Percentiles rank a stretch among this genome's conserved stretches.
Conservation (phyloP, 2,329 filamentous ascomycete genomes). For the Fusarium temperatum region DNA sequence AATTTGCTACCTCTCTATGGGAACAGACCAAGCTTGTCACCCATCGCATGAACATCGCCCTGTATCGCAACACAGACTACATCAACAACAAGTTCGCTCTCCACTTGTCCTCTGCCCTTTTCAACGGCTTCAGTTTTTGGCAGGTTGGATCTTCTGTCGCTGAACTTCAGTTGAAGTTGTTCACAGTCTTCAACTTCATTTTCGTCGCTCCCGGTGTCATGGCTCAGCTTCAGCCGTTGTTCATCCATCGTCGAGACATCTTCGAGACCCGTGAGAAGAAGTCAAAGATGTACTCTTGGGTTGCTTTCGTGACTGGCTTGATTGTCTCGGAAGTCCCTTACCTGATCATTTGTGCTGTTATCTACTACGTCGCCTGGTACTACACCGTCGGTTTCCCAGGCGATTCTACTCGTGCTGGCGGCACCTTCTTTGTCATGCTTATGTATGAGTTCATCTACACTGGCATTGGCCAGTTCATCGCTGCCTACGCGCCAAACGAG, state of each 20-base stretch:
- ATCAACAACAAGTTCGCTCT: conserved; percentile 69
- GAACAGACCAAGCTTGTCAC: conserved; percentile 72
- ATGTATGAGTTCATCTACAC: conserved; percentile 70
- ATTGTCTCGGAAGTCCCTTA: conserved; percentile 60
- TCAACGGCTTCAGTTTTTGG: conserved; percentile 72
- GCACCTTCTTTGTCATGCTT: conserved; percentile 63
- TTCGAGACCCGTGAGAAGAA: conserved; percentile 61
- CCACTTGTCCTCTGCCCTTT: conserved; percentile 63
- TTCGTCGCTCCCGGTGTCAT: conserved; percentile 68
- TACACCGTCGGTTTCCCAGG: conserved; percentile 63
- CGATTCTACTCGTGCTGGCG: conserved; percentile 57
- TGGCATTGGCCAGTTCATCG: conserved; percentile 70
- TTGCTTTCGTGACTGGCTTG: conserved; percentile 65
- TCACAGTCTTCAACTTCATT: conserved; percentile 71
- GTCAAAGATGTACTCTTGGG: conserved; percentile 66
- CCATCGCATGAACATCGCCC: conserved; percentile 66
- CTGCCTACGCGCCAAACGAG: conserved; percentile 69
- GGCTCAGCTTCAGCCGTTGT: conserved; percentile 58
- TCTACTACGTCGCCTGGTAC: conserved; percentile 67
- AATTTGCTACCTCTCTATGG: conserved; percentile 75
- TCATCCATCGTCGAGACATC: conserved; percentile 57
- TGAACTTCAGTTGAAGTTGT: conserved; percentile 64
- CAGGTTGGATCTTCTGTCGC: conserved; percentile 61
- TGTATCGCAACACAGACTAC: conserved; percentile 75
- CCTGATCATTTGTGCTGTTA: conserved; percentile 53